Evolutionary conservation across 228 moss, liverwort and hornwort species (phyloP).

Genomic region (Sphagnum fallax): DNA sequence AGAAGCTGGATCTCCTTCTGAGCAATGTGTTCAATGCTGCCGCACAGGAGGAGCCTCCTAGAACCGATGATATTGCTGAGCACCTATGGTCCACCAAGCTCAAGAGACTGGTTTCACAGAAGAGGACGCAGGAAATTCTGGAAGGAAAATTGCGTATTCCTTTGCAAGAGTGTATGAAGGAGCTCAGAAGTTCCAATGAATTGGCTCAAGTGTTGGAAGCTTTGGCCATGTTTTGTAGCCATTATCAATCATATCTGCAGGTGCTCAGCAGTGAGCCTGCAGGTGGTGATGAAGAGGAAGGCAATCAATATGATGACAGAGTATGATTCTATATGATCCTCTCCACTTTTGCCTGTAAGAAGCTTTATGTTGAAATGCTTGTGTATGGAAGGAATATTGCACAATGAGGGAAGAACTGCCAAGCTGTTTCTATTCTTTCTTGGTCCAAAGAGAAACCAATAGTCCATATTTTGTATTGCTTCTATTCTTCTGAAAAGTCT

Average conservation of each 20-base stretch:
- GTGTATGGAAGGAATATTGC: neutral
- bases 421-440: neutral
- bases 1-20: constrained; percentile 6
- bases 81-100: constrained; percentile 4
- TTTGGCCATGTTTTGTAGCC: constrained; percentile 27
- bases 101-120: constrained; percentile 22
- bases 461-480: too few species aligned
- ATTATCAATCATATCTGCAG: constrained; percentile 13
- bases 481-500: neutral
- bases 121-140: constrained; percentile 20
- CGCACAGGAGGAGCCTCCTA: constrained; percentile 3
- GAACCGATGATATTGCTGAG: neutral
- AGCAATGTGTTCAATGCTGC: neutral
- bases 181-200: constrained; percentile 16
- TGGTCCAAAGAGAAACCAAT: neutral
- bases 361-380: neutral
- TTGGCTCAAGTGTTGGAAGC: constrained; percentile 33
- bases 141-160: constrained; percentile 19
- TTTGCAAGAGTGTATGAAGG: constrained; percentile 25
- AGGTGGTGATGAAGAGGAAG: constrained; percentile 15
- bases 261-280: constrained; percentile 10
- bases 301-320: constrained; percentile 23
- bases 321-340: constrained; percentile 4
- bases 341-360: neutral
- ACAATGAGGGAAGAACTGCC: neutral